phyloP scores from a whole-genome alignment of 345 rosid genomes.

The Leavenworthia alabamica region DNA sequence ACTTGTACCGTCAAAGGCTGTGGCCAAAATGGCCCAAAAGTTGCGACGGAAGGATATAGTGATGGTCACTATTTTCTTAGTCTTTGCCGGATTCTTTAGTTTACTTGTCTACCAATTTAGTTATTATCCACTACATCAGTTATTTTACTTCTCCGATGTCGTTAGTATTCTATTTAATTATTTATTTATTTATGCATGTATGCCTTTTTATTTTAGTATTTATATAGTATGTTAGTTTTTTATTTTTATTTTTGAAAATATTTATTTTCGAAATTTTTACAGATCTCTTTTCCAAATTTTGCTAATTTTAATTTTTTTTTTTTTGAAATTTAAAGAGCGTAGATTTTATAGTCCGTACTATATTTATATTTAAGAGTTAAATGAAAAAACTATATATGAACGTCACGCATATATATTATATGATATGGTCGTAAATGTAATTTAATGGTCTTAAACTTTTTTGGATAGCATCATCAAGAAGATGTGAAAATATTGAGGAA shows the following conservation, averaged over 20 bases:
- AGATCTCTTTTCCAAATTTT: neutral
- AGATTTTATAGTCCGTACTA: neutral
- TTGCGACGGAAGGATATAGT: neutral
- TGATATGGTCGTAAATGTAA: no score
- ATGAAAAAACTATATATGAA: neutral
- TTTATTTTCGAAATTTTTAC: neutral
- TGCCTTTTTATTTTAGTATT: neutral
- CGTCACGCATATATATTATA: no score
- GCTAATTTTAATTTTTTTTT: no score
- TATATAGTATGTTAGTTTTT: neutral
- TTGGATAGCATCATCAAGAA: conserved; percentile 14
- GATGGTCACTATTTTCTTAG: neutral
- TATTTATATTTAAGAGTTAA: neutral
- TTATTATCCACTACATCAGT: neutral
- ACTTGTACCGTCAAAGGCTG: neutral
- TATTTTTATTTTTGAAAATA: neutral
- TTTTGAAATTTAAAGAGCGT: no score
- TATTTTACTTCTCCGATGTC: neutral
- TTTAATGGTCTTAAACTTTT: no score
- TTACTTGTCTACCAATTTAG: neutral
- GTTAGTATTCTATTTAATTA: neutral
- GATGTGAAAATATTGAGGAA: neutral
- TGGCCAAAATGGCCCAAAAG: neutral
- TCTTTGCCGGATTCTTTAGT: neutral
- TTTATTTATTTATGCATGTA: neutral